Conservation (phyloP, 2,329 filamentous ascomycete genomes). For the Stachybotrys chartarum region DNA sequence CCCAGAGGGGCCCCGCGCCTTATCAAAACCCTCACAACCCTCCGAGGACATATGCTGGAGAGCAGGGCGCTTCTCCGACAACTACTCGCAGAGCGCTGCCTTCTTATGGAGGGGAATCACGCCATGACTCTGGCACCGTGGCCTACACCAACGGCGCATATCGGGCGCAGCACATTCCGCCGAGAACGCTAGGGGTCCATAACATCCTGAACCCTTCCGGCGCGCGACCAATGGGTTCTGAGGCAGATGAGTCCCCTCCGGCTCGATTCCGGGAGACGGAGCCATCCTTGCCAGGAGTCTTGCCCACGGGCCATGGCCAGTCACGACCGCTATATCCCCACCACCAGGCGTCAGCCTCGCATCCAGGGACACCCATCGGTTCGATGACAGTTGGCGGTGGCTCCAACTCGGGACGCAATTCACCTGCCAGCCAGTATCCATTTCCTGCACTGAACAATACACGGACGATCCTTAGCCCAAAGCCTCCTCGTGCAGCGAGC, state of each 20-base stretch:
- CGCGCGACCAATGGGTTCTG: constrained; percentile 11
- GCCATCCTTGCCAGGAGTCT: constrained; percentile 9
- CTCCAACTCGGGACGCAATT: constrained; percentile 23
- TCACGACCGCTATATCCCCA: constrained; percentile 15
- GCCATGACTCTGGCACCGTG: constrained; percentile 12
- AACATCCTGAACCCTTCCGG: constrained; percentile 31
- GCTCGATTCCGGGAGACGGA: constrained; percentile 12
- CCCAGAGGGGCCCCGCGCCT: constrained; percentile 52
- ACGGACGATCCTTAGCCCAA: constrained; percentile 24
- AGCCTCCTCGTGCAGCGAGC: constrained; percentile 18
- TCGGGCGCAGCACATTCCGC: constrained; percentile 14
- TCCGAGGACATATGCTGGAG: constrained; percentile 35
- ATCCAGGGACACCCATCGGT: constrained; percentile 23
- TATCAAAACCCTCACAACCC: constrained; percentile 45
- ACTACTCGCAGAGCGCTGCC: constrained; percentile 12
- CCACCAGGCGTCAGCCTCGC: constrained; percentile 23
- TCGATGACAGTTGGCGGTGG: constrained; percentile 17
- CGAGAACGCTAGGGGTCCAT: constrained; percentile 25
- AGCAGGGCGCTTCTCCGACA: constrained; percentile 18
- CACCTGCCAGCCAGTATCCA: constrained; percentile 20
- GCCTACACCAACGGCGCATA: constrained; percentile 13
- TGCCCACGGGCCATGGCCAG: constrained; percentile 12
- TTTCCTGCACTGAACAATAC: constrained; percentile 20
- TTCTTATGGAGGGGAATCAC: constrained; percentile 10
- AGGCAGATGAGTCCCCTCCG: constrained; percentile 8